Base-by-base conservation (phyloP, 306 rosid genomes). In the Astragalus glycyphyllos region DNA sequence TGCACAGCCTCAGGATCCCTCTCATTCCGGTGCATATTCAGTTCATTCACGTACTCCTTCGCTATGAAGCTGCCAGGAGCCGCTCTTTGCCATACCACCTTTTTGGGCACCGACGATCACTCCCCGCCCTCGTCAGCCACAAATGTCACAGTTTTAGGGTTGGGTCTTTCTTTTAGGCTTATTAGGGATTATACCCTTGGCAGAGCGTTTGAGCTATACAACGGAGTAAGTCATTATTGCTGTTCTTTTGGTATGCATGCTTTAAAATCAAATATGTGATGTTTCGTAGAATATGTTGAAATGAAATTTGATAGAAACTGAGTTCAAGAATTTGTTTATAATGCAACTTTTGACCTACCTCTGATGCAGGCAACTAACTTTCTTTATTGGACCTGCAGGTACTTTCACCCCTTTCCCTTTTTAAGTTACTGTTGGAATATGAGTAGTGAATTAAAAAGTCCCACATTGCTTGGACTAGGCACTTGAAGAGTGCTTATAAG, bases 201-300 rank as follows among this genome's bases (percentile, higher is more conserved):
- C 96, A 2, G 92, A 86, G 84, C 96, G 92, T 49, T 85, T 89
- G 61, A 88, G 92, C 26, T 89, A 84, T 79, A 82, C 96, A 31
- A 87, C 96, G 0, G 92, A 89, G 96, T 89, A 83, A 74, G 87
- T 65, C 54, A 59, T 17, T 8, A 55, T 55, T 7, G 3, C 8
- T 46, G 4, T n/a, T 20, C 4, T 14, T 41, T 63, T 63, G 68
- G 53, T 41, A 20, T 40, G 68, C 51, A 26, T 44, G 55, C 20
- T 48, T 8, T 48, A 5, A 32, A 37, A 49, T 9, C 6, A 48
- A 34, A 15, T 12, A 67, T 71, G 32, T 68, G 45, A 58, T 48
- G 59, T 7, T 50, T 31, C 49, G 23, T 13, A 8, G 17, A 42
- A 29, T 37, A 48, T 37, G n/a, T 8, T 60, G 15, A 58, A 45